A percentile compares a stretch with the other conserved stretches of the same genome.
Conservation (phyloP, 2,329 filamentous ascomycete genomes). For the Apiospora pterosperma region DNA sequence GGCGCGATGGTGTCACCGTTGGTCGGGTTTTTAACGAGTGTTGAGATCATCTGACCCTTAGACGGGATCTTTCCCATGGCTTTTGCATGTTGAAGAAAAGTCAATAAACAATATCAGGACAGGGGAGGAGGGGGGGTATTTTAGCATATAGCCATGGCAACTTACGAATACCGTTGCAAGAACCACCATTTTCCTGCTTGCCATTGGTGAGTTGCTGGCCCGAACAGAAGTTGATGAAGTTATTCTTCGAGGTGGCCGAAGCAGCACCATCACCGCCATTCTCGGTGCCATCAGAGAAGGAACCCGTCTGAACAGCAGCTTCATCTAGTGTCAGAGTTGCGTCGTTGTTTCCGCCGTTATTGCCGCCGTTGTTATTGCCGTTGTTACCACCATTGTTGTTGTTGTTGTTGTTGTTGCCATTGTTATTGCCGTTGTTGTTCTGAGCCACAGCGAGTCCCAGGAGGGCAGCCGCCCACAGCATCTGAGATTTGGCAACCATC, state of each 20-base stretch:
- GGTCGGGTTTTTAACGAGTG: conserved; percentile 49
- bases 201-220: conserved; percentile 57
- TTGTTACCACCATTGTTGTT: conserved; percentile 8
- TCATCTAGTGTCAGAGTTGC: conserved; percentile 31
- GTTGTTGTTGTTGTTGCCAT: conserved; percentile 9
- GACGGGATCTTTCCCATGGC: conserved; percentile 59
- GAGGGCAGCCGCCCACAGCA: background rate
- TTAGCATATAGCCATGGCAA: conserved; percentile 9
- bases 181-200: conserved; percentile 52
- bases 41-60: conserved; percentile 53
- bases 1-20: conserved; percentile 44
- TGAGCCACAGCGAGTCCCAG: background rate
- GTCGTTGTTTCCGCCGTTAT: background rate
- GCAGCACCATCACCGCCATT: conserved; percentile 49
- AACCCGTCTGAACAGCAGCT: conserved; percentile 47
- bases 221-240: conserved; percentile 62
- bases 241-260: conserved; percentile 51
- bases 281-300: conserved; percentile 30
- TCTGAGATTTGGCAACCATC: background rate
- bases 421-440: background rate
- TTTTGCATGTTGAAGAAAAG: conserved; percentile 17
- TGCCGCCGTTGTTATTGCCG: conserved; percentile 17
- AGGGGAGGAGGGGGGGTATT: too few relatives aligned
- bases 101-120: conserved; percentile 15
- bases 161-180: conserved; percentile 61